Evolutionary conservation across 2,329 filamentous ascomycete genomes (phyloP), one percentile per base, ranked within the genome.

Genomic region (Hymenoscyphus infarciens): DNA sequence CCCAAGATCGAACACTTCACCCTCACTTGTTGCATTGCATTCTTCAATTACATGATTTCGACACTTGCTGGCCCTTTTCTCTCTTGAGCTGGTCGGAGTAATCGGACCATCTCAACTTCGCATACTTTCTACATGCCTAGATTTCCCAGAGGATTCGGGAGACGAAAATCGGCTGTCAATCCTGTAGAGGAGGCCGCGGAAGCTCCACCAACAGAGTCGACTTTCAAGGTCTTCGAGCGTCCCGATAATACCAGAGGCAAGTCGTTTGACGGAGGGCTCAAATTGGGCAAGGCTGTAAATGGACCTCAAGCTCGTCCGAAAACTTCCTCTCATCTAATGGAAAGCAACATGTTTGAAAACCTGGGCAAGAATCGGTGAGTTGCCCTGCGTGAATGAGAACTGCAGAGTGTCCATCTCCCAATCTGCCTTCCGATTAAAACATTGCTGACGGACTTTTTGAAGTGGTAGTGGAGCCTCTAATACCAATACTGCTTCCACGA

Each of bases 391-490:
- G 4, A 11, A 31, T 33, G 11, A 49, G 61, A 8, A 6, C 39
- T n/a, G 15, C 13, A 33, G 8, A 22, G 27, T 39, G 7, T 15
- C n/a, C 25, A 27, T 11, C 8, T 15, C 11, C 27, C 15, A 54
- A 25, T 27, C 22, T 38, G 11, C 35, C 45, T 19, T 16, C 19
- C 13, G 29, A 22, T 16, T 6, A 22, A 29, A 61, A n/a, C 27
- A 57, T 55, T 56, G 31, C 56, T 61, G 56, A 62, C 67, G 69
- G 61, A 71, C 62, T 55, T 54, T 63, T 25, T 67, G 62, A 70
- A 75, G 73, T 68, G 71, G 71, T 61, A 75, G 74, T 71, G 72
- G 72, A 63, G 70, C 70, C 52, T 75, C 74, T 3, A 73, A 75
- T 61, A 72, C 71, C 39, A 74, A 73, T 65, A 74, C 72, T 39